Evolutionary conservation across 371 early-diverging fungal species (phyloP).

Genomic region (Zychaea mexicana): DNA sequence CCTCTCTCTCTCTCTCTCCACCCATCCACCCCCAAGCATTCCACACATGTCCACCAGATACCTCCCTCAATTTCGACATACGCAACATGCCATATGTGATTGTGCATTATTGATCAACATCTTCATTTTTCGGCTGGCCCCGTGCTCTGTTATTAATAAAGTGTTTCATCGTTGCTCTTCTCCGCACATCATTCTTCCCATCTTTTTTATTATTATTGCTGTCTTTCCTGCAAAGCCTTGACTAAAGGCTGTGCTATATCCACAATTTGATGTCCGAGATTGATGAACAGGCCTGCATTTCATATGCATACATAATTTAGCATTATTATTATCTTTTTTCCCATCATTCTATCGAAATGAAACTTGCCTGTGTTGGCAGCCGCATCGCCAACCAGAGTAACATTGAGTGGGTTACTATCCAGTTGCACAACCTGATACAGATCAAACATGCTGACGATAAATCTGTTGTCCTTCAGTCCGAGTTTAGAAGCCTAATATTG

Average conservation of each 20-base stretch:
- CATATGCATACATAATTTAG: background rate
- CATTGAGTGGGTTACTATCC: constrained; percentile 58
- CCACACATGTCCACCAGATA: no score
- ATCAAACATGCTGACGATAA: constrained; percentile 60
- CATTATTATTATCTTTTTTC: constrained; percentile 22
- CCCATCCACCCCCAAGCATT: no score
- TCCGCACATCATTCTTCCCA: no score
- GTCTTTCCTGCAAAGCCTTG: constrained; percentile 23
- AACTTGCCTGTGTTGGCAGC: constrained; percentile 59
- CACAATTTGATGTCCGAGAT: constrained; percentile 29
- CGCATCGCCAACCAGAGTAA: constrained; percentile 58
- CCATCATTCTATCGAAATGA: constrained; percentile 25
- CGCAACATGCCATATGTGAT: no score
- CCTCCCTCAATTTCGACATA: no score
- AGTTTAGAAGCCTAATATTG: constrained; percentile 60
- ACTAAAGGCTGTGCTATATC: constrained; percentile 33
- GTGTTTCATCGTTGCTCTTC: no score
- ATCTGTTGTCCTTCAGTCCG: constrained; percentile 62
- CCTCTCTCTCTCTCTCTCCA: background rate
- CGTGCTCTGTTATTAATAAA: no score
- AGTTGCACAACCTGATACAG: constrained; percentile 65
- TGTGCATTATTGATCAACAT: no score
- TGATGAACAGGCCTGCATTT: constrained; percentile 41
- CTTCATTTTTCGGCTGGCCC: background rate
- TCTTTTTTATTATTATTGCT: constrained; percentile 12